Percentiles rank a stretch among this genome's conserved stretches.
These are phyloP conservation scores for Colletotrichum gloeosporioides DNA, from an alignment of 2,329 filamentous ascomycete species.

Conservation along the genomic window DNA sequence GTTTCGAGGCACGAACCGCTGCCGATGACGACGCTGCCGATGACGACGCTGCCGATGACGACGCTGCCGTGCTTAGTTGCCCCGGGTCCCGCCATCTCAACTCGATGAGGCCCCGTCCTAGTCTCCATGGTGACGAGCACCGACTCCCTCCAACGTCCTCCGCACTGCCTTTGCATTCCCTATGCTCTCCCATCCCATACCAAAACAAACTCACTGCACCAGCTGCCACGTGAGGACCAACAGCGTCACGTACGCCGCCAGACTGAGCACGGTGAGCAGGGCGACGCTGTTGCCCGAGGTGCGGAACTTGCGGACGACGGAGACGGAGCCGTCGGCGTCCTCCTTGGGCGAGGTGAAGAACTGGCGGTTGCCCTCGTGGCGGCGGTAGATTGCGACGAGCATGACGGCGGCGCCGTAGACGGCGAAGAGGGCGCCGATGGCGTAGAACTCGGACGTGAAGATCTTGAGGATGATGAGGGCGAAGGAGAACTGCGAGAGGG, in stretches of 20 bases:
- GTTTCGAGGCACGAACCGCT: not conserved
- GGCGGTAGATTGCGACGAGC: conserved; percentile 81
- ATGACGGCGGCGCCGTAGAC: conserved; percentile 88
- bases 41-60: too few relatives aligned
- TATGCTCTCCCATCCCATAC: not conserved
- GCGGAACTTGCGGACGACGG: conserved; percentile 60
- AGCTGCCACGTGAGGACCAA: conserved; percentile 60
- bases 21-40: too few relatives aligned
- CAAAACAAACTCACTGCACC: conserved; percentile 23
- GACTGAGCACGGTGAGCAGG: conserved; percentile 60
- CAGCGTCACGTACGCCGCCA: conserved; percentile 62
- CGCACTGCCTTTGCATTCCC: not conserved
- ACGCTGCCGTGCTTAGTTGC: too few relatives aligned
- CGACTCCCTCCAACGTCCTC: not conserved
- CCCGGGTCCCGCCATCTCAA: too few relatives aligned
- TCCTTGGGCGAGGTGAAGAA: conserved; percentile 72
- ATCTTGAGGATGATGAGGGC: conserved; percentile 94
- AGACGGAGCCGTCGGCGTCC: conserved; percentile 36
- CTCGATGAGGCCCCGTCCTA: too few relatives aligned
- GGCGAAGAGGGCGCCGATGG: conserved; percentile 94
- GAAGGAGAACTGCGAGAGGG: conserved; percentile 93
- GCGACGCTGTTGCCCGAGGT: conserved; percentile 69
- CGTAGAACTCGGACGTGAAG: conserved; percentile 95
- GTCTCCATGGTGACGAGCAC: not conserved
- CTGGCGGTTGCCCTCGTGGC: conserved; percentile 90